A percentile compares a stretch with the other conserved stretches of the same genome.
These are phyloP conservation scores for Solanum arcanum DNA, from an alignment of 257 asterid species.

Conservation along the genomic window DNA sequence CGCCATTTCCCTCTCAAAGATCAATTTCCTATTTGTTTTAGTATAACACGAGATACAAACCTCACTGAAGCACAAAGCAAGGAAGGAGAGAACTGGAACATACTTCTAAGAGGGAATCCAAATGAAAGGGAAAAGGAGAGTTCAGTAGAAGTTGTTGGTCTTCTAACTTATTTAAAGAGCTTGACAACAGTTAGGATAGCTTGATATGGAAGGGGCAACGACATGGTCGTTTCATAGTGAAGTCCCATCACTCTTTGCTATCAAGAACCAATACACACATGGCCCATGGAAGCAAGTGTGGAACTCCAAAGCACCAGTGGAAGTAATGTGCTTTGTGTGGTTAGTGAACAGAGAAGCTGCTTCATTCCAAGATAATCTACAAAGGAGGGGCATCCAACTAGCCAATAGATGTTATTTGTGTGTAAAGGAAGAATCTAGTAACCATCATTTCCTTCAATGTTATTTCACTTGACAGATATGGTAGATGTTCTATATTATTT, in stretches of 20 bases:
- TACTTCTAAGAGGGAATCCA: background rate
- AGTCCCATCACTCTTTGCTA: background rate
- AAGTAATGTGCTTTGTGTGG: background rate
- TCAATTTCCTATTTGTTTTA: background rate
- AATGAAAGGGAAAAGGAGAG: background rate
- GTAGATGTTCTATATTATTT: background rate
- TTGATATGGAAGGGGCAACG: background rate
- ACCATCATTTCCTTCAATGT: background rate
- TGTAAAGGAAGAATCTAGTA: background rate
- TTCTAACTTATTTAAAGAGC: background rate
- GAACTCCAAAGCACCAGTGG: background rate
- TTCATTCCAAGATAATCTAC: background rate
- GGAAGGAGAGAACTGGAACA: background rate
- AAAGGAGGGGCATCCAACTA: background rate
- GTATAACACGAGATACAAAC: background rate
- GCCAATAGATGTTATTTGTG: background rate
- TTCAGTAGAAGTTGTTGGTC: background rate
- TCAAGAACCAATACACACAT: background rate
- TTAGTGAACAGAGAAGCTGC: background rate
- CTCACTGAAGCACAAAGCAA: background rate
- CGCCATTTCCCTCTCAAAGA: background rate
- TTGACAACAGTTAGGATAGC: background rate
- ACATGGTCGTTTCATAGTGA: background rate
- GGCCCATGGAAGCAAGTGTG: background rate
- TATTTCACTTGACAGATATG: background rate